Evolutionary conservation across 2,329 filamentous ascomycete genomes (phyloP).

Genomic region (Colletotrichum trifolii): DNA sequence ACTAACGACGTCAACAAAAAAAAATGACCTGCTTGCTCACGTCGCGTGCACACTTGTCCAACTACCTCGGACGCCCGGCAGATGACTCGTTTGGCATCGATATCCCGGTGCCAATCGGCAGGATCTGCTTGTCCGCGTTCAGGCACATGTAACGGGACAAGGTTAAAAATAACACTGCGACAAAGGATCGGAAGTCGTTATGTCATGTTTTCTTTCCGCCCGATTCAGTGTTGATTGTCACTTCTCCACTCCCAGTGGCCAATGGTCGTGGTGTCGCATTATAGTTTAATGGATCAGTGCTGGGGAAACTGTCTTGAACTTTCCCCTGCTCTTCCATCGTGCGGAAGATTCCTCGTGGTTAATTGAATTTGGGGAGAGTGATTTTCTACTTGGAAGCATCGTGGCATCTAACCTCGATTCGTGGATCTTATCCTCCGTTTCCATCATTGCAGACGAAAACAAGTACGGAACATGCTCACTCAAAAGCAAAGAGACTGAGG

Average conservation of each 20-base stretch:
- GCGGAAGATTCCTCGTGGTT: too few relatives aligned
- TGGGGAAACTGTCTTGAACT: too few relatives aligned
- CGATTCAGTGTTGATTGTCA: conserved; percentile 21
- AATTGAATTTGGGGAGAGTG: too few relatives aligned
- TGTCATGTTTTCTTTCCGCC: not conserved
- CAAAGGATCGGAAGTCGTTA: not conserved
- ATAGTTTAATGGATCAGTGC: too few relatives aligned
- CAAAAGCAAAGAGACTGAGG: too few relatives aligned
- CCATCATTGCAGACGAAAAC: too few relatives aligned
- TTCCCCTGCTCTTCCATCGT: too few relatives aligned
- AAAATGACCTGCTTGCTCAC: conserved; percentile 14
- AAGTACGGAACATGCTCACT: too few relatives aligned
- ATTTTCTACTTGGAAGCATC: too few relatives aligned
- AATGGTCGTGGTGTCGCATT: conserved; percentile 9
- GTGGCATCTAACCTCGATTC: too few relatives aligned
- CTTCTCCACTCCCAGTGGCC: conserved; percentile 31
- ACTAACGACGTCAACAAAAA: not conserved
- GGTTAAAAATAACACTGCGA: not conserved
- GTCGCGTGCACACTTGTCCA: conserved; percentile 8
- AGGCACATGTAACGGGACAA: not conserved
- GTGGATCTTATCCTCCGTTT: too few relatives aligned
- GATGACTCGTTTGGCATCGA: conserved; percentile 24
- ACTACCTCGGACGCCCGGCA: not conserved
- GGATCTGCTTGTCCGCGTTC: not conserved
- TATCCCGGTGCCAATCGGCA: conserved; percentile 12